Conservation (phyloP, 768 basidiomycete species). For the Boletus huronensis region DNA sequence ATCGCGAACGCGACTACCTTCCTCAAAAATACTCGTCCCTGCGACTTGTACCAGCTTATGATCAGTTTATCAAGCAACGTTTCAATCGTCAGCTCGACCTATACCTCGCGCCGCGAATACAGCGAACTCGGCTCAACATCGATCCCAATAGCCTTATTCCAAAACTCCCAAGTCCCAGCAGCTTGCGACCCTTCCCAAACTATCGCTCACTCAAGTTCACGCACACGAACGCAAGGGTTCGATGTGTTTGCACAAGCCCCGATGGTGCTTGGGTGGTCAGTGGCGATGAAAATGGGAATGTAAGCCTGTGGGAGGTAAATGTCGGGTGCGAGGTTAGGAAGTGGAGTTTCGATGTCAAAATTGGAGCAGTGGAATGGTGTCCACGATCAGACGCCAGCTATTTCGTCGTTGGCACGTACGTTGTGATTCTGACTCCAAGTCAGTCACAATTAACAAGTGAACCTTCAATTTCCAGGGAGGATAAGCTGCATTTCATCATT, state of each 20-base stretch:
- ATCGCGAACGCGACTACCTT: slow-evolving; percentile 85
- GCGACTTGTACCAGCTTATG: slow-evolving; percentile 89
- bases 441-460: slow-evolving; percentile 7
- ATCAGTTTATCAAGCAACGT: slow-evolving; percentile 87
- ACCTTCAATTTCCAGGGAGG: slow-evolving; percentile 54
- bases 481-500: slow-evolving; percentile 71
- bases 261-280: slow-evolving; percentile 90
- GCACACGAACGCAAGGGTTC: slow-evolving; percentile 64
- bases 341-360: slow-evolving; percentile 78
- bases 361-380: slow-evolving; percentile 91
- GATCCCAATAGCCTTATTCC: slow-evolving; percentile 91
- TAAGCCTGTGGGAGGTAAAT: slow-evolving; percentile 88
- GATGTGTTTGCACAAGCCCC: slow-evolving; percentile 78
- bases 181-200: slow-evolving; percentile 91
- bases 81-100: slow-evolving; percentile 93
- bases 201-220: slow-evolving; percentile 70
- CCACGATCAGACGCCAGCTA: slow-evolving; percentile 79
- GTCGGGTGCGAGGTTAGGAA: slow-evolving; percentile 85
- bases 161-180: slow-evolving; percentile 88
- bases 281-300: slow-evolving; percentile 84
- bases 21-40: slow-evolving; percentile 83
- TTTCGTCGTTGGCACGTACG: slow-evolving; percentile 78
- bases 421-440: slow-evolving; percentile 19
- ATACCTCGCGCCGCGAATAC: slow-evolving; percentile 92
- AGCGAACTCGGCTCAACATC: slow-evolving; percentile 82